Percentiles rank a stretch among this genome's conserved stretches.
Conservation (phyloP, 2,329 filamentous ascomycete genomes). For the Apiospora hydei region DNA sequence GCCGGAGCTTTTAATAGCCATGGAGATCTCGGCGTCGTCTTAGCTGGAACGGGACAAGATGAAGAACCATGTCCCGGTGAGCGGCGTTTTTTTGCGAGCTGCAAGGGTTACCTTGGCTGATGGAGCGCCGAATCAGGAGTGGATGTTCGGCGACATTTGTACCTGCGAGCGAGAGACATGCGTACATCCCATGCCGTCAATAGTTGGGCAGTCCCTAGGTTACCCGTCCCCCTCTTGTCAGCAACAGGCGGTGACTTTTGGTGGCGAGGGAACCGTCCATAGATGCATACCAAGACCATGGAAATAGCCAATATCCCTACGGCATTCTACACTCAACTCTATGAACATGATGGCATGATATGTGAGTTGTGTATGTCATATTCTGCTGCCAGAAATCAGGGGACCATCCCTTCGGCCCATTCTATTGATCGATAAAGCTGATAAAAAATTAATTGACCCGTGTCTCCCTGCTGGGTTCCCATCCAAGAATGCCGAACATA, state of each 20-base stretch:
- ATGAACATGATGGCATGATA: background rate
- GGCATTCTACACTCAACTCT: background rate
- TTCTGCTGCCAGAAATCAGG: background rate
- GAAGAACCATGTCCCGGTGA: background rate
- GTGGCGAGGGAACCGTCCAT: background rate
- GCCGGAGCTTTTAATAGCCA: constrained; percentile 20
- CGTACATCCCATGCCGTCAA: background rate
- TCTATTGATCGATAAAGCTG: background rate
- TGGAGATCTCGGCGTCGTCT: constrained; percentile 7
- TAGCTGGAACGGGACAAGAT: background rate
- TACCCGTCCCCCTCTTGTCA: constrained; percentile 5
- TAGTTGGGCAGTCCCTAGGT: background rate
- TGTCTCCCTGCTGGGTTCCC: background rate
- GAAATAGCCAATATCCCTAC: background rate
- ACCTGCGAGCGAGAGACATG: background rate
- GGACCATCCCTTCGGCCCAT: background rate
- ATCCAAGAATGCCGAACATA: constrained; percentile 18
- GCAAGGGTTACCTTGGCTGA: constrained; percentile 2
- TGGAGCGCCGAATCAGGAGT: constrained; percentile 1
- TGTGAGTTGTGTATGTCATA: background rate
- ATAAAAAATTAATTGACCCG: background rate
- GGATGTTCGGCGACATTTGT: constrained; percentile 12
- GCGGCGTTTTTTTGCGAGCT: background rate
- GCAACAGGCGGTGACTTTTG: constrained; percentile 1
- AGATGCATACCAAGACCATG: background rate